These are phyloP conservation scores for Gnomoniopsis smithogilvyi DNA, from an alignment of 2,329 filamentous ascomycete genomes.

Conservation along the genomic window DNA sequence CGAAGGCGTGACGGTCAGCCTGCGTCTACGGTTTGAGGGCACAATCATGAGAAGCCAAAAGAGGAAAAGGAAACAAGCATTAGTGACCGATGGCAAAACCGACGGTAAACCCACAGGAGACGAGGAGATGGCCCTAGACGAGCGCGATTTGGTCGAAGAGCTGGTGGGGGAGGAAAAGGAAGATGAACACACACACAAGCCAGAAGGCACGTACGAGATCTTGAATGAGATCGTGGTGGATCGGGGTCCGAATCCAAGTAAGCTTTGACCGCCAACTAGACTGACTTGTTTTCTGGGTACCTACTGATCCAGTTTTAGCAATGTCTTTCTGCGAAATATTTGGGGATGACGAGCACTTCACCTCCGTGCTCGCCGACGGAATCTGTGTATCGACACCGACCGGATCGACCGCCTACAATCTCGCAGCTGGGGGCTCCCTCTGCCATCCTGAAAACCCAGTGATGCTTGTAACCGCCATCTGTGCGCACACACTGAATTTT, in stretches of 20 bases:
- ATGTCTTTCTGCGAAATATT: slow-evolving; percentile 93
- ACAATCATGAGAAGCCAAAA: slow-evolving; percentile 81
- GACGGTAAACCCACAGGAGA: slow-evolving; percentile 27
- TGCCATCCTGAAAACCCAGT: slow-evolving; percentile 97
- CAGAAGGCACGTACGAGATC: slow-evolving; percentile 83
- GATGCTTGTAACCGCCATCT: slow-evolving; percentile 91
- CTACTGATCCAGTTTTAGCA: slow-evolving; percentile 43
- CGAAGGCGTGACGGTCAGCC: slow-evolving; percentile 83
- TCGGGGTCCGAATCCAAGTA: slow-evolving; percentile 86
- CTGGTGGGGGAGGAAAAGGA: slow-evolving; percentile 82
- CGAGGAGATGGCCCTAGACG: slow-evolving; percentile 34
- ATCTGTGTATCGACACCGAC: slow-evolving; percentile 93
- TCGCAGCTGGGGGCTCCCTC: slow-evolving; percentile 90
- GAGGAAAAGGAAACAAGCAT: slow-evolving; percentile 24
- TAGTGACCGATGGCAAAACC: slow-evolving; percentile 13
- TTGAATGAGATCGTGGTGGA: slow-evolving; percentile 97
- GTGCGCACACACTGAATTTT: slow-evolving; percentile 92
- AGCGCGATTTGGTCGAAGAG: slow-evolving; percentile 79
- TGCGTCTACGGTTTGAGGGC: slow-evolving; percentile 86
- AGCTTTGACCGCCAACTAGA: slow-evolving; percentile 31
- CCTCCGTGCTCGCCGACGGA: slow-evolving; percentile 87
- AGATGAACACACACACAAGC: slow-evolving; percentile 79
- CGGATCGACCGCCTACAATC: slow-evolving; percentile 91
- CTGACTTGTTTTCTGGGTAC: background rate
- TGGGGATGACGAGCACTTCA: slow-evolving; percentile 93